Evolutionary conservation across 805 yeast species (phyloP).

Genomic region (Lipomyces yamanashiensis): DNA sequence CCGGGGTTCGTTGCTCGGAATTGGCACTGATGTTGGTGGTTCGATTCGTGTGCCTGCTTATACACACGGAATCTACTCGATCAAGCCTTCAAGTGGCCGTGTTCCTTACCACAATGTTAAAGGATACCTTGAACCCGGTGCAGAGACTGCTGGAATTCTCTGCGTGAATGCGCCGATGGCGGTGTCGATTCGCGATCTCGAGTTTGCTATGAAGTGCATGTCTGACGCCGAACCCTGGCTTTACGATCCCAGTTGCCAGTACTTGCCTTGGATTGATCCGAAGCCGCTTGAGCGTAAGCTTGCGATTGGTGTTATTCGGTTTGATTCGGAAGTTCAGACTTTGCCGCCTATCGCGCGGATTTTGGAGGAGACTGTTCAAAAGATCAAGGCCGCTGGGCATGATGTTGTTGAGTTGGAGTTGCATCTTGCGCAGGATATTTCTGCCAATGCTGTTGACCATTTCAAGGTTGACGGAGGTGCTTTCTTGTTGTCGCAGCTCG

Average conservation of each 20-base stretch:
- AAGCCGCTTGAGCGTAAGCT: constrained; percentile 29
- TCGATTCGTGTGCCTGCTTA: constrained; percentile 56
- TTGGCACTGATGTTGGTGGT: constrained; percentile 63
- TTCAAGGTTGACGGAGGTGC: constrained; percentile 35
- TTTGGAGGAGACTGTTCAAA: constrained; percentile 57
- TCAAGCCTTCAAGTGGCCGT: constrained; percentile 55
- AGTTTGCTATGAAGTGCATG: constrained; percentile 61
- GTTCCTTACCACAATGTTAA: constrained; percentile 44
- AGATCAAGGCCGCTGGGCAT: constrained; percentile 62
- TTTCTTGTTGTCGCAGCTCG: constrained; percentile 28
- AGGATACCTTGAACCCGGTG: constrained; percentile 46
- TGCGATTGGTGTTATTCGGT: constrained; percentile 34
- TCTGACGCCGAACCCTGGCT: constrained; percentile 50
- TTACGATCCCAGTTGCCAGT: constrained; percentile 52
- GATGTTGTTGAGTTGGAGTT: constrained; percentile 51
- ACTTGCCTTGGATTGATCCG: constrained; percentile 59
- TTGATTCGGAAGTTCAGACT: constrained; percentile 54
- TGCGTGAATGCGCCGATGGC: constrained; percentile 74
- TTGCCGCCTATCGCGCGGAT: constrained; percentile 62
- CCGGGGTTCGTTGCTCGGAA: constrained; percentile 57
- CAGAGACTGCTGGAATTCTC: constrained; percentile 50
- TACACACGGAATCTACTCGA: constrained; percentile 50
- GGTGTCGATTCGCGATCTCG: constrained; percentile 67
- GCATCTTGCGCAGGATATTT: constrained; percentile 28
- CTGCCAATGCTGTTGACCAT: constrained; percentile 34